These are phyloP conservation scores for Talaromyces sp. DNA, from an alignment of 2,329 filamentous ascomycete species.

Conservation along the genomic window DNA sequence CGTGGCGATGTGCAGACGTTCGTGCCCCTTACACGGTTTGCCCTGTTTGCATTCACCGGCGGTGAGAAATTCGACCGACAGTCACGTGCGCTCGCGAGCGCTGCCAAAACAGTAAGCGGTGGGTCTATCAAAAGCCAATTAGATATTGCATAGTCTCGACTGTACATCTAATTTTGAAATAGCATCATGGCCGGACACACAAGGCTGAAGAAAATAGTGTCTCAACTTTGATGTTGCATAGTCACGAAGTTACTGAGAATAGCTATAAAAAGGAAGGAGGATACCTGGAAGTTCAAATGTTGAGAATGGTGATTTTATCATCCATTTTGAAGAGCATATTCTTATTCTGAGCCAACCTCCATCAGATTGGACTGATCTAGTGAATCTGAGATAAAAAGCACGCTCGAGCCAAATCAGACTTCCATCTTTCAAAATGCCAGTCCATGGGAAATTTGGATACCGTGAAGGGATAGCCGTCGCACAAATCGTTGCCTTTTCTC, in stretches of 20 bases:
- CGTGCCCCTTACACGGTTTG: too few species aligned
- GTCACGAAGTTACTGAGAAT: too few species aligned
- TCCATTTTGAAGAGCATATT: not conserved
- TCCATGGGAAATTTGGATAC: conserved; percentile 7
- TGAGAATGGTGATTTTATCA: not conserved
- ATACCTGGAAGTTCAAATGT: too few species aligned
- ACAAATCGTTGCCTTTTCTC: conserved; percentile 11
- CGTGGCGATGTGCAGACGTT: too few species aligned
- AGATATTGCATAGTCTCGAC: not conserved
- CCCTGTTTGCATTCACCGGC: not conserved
- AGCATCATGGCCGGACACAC: not conserved
- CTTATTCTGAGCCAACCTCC: too few species aligned
- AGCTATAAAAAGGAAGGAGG: too few species aligned
- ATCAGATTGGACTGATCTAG: too few species aligned
- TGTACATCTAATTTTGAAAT: not conserved
- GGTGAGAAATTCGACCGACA: not conserved
- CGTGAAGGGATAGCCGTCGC: conserved; percentile 17
- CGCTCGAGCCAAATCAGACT: too few species aligned
- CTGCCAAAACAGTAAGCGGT: not conserved
- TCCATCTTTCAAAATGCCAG: too few species aligned
- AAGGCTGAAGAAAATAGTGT: not conserved
- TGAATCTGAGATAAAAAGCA: too few species aligned
- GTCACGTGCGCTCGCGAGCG: conserved; percentile 3
- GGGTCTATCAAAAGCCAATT: not conserved
- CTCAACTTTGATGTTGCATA: too few species aligned